A percentile compares a stretch with the other conserved stretches of the same genome.
phyloP scores from a whole-genome alignment of 768 basidiomycete genomes.

The Termitomyces eurrhizus region DNA sequence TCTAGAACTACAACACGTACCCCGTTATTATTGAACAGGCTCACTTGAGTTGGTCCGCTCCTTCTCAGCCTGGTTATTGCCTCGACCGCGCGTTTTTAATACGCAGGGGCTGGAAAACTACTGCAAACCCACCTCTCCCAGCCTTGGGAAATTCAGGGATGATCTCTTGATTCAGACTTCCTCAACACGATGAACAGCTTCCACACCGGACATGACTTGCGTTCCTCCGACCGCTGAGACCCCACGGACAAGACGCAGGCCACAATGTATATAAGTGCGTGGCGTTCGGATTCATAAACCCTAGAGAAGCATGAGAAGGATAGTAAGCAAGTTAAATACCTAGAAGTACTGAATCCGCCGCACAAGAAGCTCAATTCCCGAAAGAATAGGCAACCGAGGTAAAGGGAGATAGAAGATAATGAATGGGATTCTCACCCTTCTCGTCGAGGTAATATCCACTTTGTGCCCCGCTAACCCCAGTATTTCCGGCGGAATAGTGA shows the following conservation, averaged over 20 bases:
- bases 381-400: constrained; percentile 4
- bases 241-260: constrained; percentile 41
- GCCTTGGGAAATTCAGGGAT: constrained; percentile 31
- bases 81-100: constrained; percentile 32
- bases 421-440: constrained; percentile 23
- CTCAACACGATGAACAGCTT: constrained; percentile 23
- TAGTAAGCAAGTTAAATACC: not conserved
- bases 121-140: constrained; percentile 32
- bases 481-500: constrained; percentile 37
- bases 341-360: not conserved
- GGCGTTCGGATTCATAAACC: constrained; percentile 27
- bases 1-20: constrained; percentile 16
- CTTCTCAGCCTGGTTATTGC: constrained; percentile 27
- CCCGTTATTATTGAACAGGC: constrained; percentile 26
- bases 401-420: not conserved
- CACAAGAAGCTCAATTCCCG: not conserved
- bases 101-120: constrained; percentile 36
- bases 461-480: constrained; percentile 33
- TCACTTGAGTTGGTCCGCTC: constrained; percentile 20
- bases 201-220: constrained; percentile 32
- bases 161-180: constrained; percentile 26
- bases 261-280: constrained; percentile 43
- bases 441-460: constrained; percentile 33
- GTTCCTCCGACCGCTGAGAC: constrained; percentile 42
- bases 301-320: constrained; percentile 15